A percentile compares a stretch with the other conserved stretches of the same genome.
Evolutionary conservation across 257 asterid species (phyloP).

Genomic region (Solanum chaucha): DNA sequence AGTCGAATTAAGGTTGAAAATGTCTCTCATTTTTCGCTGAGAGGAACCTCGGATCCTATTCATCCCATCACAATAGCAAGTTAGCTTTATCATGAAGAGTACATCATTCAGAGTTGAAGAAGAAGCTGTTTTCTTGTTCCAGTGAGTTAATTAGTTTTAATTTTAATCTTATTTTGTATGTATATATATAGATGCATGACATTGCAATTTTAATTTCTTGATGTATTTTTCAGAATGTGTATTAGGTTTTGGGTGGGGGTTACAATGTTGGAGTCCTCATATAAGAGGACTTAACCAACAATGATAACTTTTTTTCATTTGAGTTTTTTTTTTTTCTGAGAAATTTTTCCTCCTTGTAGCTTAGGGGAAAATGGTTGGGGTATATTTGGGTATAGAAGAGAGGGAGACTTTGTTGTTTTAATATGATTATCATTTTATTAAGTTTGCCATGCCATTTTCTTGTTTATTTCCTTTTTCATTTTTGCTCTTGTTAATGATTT

Average conservation of each 20-base stretch:
- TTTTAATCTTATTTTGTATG: background rate
- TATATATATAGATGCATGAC: slow-evolving; percentile 6
- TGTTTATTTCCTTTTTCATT: background rate
- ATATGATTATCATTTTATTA: slow-evolving; percentile 2
- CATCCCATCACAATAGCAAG: slow-evolving; percentile 12
- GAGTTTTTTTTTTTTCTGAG: background rate
- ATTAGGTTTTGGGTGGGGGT: slow-evolving; percentile 16
- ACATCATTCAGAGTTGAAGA: background rate
- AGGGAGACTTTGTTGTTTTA: slow-evolving; percentile 16
- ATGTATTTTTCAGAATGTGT: slow-evolving; percentile 13
- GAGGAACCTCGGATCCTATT: slow-evolving; percentile 82
- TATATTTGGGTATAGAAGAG: slow-evolving; percentile 45
- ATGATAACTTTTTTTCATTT: background rate
- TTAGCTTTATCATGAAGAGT: background rate
- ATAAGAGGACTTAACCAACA: background rate
- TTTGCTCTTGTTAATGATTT: background rate
- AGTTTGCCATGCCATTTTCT: background rate
- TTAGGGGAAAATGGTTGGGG: slow-evolving; percentile 12
- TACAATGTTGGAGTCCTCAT: slow-evolving; percentile 2
- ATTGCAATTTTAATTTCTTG: background rate
- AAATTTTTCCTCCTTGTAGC: slow-evolving; percentile 2
- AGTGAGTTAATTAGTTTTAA: slow-evolving; percentile 7
- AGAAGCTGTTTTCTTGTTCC: background rate
- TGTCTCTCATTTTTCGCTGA: slow-evolving; percentile 36
- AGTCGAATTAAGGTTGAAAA: slow-evolving; percentile 8